Evolutionary conservation across 257 asterid species (phyloP).

Genomic region (Solanum tarijense): DNA sequence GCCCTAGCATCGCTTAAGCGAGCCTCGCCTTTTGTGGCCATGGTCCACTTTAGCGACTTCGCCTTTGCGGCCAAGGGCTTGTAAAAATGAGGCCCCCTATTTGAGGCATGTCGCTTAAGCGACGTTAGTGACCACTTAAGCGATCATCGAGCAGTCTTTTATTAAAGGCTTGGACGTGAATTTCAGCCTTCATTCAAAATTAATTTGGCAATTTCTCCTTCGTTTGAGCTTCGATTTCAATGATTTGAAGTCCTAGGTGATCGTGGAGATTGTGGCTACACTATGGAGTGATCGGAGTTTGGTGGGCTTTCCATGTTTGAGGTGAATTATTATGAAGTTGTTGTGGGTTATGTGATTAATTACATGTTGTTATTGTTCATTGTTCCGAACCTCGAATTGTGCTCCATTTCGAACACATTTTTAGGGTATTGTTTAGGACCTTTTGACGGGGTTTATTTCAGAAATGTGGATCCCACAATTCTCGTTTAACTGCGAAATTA

Average conservation of each 20-base stretch:
- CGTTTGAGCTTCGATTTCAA: not conserved
- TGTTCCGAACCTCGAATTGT: too few species aligned
- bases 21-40: not conserved
- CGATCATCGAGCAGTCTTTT: too few species aligned
- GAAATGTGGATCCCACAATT: not conserved
- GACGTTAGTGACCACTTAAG: not conserved
- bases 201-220: too few species aligned
- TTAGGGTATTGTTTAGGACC: not conserved
- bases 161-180: not conserved
- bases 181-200: not conserved
- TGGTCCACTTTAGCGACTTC: not conserved
- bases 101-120: not conserved
- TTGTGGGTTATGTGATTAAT: not conserved
- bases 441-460: not conserved
- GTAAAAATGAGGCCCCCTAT: not conserved
- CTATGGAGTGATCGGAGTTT: not conserved
- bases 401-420: not conserved
- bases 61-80: not conserved
- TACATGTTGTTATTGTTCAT: not conserved
- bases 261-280: not conserved
- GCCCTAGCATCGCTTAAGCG: not conserved
- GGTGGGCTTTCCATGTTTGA: not conserved
- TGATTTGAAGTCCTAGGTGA: not conserved
- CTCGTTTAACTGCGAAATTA: too few species aligned
- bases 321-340: not conserved